Percentiles rank a stretch among this genome's conserved stretches.
Conservation (phyloP, 495 filamentous ascomycete genomes). For the Podospora comata region DNA sequence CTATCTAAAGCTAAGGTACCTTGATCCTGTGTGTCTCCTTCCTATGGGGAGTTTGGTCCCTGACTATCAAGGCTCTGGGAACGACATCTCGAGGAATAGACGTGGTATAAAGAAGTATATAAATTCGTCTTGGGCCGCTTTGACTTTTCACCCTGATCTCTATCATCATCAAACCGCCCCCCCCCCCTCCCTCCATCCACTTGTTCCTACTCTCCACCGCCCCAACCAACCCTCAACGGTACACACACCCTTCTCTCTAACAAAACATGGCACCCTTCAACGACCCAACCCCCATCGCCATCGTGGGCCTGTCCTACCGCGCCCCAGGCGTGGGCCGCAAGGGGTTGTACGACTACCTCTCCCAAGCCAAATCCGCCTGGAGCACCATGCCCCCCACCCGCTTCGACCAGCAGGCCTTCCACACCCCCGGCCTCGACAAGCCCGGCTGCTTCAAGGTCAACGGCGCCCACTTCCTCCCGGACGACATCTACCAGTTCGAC, state of each 20-base stretch:
- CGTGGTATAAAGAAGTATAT: not conserved
- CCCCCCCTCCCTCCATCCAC: not conserved
- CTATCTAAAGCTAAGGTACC: no score
- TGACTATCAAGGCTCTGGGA: not conserved
- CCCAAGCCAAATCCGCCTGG: conserved; percentile 4
- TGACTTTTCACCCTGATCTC: not conserved
- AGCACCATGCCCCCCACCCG: conserved; percentile 1
- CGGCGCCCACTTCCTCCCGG: conserved; percentile 31
- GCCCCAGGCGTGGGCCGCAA: conserved; percentile 1
- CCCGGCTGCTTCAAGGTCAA: not conserved
- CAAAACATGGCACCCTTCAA: not conserved
- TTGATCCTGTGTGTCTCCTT: not conserved
- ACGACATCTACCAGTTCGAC: conserved; percentile 37
- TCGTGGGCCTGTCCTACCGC: conserved; percentile 2
- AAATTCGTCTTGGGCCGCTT: not conserved
- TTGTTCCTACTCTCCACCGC: not conserved
- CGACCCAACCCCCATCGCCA: conserved; percentile 2
- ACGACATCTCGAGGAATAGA: not conserved
- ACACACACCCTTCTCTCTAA: not conserved
- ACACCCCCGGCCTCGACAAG: conserved; percentile 1
- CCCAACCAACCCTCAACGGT: not conserved
- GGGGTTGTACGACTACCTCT: conserved; percentile 2
- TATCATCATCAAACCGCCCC: not conserved
- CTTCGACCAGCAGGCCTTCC: not conserved
- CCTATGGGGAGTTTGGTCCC: not conserved